These are phyloP conservation scores for Penicillium aurantiogriseum DNA, from an alignment of 2,329 filamentous ascomycete species.

Conservation along the genomic window DNA sequence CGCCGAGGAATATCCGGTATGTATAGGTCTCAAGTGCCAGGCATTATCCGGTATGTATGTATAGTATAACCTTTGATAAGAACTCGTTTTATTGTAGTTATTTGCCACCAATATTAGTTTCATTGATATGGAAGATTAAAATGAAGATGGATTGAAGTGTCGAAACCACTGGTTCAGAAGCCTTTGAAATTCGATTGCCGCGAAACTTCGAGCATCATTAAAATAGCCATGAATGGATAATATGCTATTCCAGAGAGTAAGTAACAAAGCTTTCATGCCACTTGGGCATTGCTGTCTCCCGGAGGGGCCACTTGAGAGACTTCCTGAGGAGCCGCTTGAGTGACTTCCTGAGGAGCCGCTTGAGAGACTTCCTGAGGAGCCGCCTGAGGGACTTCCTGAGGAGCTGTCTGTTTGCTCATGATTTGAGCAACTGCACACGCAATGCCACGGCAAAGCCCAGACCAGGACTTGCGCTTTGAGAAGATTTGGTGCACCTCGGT, in stretches of 20 bases:
- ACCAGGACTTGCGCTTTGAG: neutral
- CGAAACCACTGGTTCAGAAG: neutral
- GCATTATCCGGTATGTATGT: too few relatives aligned
- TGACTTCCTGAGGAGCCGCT: neutral
- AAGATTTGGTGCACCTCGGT: neutral
- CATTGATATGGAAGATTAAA: too few relatives aligned
- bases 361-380: neutral
- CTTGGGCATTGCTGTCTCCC: neutral
- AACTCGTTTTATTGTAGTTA: neutral
- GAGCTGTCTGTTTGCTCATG: neutral
- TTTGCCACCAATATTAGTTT: neutral
- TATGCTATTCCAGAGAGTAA: neutral
- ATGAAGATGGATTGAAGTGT: neutral
- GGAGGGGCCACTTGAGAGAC: too few relatives aligned
- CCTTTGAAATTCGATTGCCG: neutral
- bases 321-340: too few relatives aligned
- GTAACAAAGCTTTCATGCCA: neutral
- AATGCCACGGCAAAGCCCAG: neutral
- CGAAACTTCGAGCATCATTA: neutral
- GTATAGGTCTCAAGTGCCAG: too few relatives aligned
- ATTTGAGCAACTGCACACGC: neutral
- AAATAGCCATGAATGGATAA: neutral
- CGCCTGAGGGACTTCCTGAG: neutral
- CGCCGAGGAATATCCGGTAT: too few relatives aligned
- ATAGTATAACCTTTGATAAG: too few relatives aligned